Evolutionary conservation across 1,284 basidiomycete species (phyloP).

Genomic region (Tylopilus orsonianus): DNA sequence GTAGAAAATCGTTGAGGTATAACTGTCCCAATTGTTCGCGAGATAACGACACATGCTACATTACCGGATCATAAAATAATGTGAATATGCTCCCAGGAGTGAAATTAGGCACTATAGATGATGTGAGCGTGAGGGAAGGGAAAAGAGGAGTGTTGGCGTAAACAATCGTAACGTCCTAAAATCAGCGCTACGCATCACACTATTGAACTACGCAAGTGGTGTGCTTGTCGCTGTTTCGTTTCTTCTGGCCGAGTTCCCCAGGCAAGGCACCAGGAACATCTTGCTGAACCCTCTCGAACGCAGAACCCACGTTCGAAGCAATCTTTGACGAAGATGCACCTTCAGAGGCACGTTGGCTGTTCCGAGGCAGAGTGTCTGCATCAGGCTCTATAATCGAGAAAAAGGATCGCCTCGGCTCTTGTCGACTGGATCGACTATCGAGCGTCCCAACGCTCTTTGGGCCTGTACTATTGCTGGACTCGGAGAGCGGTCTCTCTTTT

Average conservation of each 20-base stretch:
- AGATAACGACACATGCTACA: constrained; percentile 11
- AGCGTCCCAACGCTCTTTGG: constrained; percentile 47
- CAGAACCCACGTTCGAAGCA: constrained; percentile 7
- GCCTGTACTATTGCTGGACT: constrained; percentile 50
- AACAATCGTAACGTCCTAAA: constrained; percentile 3
- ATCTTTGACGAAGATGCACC: constrained; percentile 15
- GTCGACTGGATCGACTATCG: constrained; percentile 36
- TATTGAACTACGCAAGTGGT: constrained; percentile 45
- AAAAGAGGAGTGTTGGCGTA: not conserved
- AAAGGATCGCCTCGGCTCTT: constrained; percentile 33
- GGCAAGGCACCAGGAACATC: constrained; percentile 38
- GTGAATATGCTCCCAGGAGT: constrained; percentile 6
- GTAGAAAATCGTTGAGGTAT: not conserved
- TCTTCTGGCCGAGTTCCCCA: constrained; percentile 39
- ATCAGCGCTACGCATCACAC: constrained; percentile 4
- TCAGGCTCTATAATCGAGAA: constrained; percentile 30
- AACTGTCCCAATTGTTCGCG: constrained; percentile 16
- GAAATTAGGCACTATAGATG: not conserved
- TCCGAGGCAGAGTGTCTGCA: constrained; percentile 12
- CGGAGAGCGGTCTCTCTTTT: constrained; percentile 48
- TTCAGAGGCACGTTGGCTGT: constrained; percentile 14
- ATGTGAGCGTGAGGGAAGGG: not conserved
- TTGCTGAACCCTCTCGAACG: constrained; percentile 20
- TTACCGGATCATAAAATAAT: constrained; percentile 23
- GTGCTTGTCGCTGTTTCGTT: constrained; percentile 39